Base-by-base conservation (phyloP, 2,329 filamentous ascomycete species). In the Lachnellula arida region DNA sequence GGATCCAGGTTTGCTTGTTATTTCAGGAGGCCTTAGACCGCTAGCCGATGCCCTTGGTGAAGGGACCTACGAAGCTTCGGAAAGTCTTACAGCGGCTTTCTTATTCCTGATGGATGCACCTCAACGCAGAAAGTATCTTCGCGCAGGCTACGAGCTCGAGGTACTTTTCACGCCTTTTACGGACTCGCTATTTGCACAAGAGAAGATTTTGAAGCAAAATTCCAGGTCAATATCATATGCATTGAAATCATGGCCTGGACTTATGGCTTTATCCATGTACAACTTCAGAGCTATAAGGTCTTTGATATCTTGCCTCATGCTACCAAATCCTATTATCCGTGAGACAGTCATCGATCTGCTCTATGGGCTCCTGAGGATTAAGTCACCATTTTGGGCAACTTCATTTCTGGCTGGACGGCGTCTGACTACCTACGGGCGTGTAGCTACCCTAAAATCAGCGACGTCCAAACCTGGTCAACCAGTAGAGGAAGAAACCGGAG, bases 401-500 rank as follows among this genome's bases (percentile, higher is more conserved):
- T 95, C 93, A 0, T 99, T 96, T 70, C 81, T 99, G 47, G 94
- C 95, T 37, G 95, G 94, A 7, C 84, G 94, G 62, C 81, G 95
- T 57, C 77, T 99, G 47, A 99, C 95, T 0, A 99, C 94, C 0
- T 99, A 99, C 70, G 93, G 92, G n/a, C 83, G 95, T 65, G 92
- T 97, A 39, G 86, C 91, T 7, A 94, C 91, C 58, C 75, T 97
- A 51, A 91, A 89, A 63, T 79, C 85, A 28, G 72, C 74, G 7
- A 70, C 68, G 14, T 81, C 80, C 58, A 74, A 75, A 22, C 70
- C 77, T 46, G 76, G 76, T 7, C 77, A 78, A 55, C 73, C 80
- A 39, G 80, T 82, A 35, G 76, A 80, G 19, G 83, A 89, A 43
- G 88, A 90, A 54, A 81, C 81, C 19, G 84, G 84, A 35, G 86